Conservation (phyloP, 2,329 filamentous ascomycete species). For the Fusarium robinianum region DNA sequence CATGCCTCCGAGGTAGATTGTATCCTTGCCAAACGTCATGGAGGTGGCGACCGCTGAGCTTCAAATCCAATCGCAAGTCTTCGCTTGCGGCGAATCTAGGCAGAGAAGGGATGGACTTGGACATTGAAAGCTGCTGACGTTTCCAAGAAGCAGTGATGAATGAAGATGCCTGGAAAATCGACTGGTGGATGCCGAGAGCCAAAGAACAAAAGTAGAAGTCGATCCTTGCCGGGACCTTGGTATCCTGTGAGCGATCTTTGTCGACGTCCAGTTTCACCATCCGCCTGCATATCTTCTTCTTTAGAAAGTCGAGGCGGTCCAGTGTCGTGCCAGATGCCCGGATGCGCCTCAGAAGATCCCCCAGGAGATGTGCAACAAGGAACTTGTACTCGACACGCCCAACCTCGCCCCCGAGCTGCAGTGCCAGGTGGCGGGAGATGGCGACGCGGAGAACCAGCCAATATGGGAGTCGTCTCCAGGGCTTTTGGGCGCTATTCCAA, state of each 20-base stretch:
- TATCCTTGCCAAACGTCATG: conserved; percentile 16
- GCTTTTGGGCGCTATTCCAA: conserved; percentile 52
- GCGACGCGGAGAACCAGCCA: conserved; percentile 68
- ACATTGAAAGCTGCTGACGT: conserved; percentile 25
- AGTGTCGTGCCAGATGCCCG: conserved; percentile 10
- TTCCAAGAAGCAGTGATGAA: conserved; percentile 28
- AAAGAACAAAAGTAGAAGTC: conserved; percentile 25
- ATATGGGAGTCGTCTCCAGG: conserved; percentile 66
- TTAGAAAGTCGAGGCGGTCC: conserved; percentile 30
- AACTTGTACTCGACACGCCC: conserved; percentile 58
- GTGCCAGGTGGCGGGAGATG: conserved; percentile 55
- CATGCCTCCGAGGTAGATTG: conserved; percentile 7
- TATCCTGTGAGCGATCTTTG: conserved; percentile 15
- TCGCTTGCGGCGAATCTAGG: conserved; percentile 21
- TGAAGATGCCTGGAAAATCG: conserved; percentile 13
- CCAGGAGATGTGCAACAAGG: conserved; percentile 54
- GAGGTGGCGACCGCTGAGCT: conserved; percentile 19
- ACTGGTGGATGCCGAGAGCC: conserved; percentile 11
- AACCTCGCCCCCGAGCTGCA: conserved; percentile 40
- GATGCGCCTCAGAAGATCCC: conserved; percentile 50
- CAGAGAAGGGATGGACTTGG: conserved; percentile 27
- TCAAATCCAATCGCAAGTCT: conserved; percentile 25
- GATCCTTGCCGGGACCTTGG: conserved; percentile 9
- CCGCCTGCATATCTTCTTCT: conserved; percentile 34
- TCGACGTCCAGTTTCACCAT: conserved; percentile 34